A percentile compares a stretch with the other conserved stretches of the same genome.
Conservation (phyloP, 2,329 filamentous ascomycete species). For the Calonectria crousiana region DNA sequence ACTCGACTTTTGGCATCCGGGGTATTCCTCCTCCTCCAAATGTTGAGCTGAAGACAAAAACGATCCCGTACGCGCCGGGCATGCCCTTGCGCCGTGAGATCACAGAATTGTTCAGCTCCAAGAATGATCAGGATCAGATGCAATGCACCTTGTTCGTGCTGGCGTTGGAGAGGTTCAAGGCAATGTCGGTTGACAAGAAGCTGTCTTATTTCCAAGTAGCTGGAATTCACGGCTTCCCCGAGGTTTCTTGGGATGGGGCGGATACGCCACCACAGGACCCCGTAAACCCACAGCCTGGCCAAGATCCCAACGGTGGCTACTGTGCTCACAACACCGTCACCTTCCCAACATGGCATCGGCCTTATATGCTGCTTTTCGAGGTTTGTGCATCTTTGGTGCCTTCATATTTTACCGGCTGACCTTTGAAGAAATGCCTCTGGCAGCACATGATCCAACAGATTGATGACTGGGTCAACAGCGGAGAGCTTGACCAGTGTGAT, state of each 20-base stretch:
- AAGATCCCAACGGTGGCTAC: constrained; percentile 12
- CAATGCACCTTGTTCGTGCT: constrained; percentile 26
- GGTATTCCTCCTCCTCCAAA: background rate
- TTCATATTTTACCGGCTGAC: background rate
- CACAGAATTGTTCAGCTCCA: background rate
- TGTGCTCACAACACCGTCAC: constrained; percentile 29
- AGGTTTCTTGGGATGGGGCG: constrained; percentile 17
- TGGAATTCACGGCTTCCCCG: constrained; percentile 29
- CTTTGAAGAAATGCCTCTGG: constrained; percentile 23
- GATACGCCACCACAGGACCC: background rate
- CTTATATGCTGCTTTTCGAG: constrained; percentile 30
- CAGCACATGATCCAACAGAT: constrained; percentile 24
- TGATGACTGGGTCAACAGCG: background rate
- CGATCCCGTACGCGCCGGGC: background rate
- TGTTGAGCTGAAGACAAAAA: background rate
- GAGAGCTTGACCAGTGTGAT: background rate
- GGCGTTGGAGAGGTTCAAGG: constrained; percentile 21
- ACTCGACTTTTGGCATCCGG: background rate
- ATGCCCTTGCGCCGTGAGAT: constrained; percentile 10
- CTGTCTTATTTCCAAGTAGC: constrained; percentile 30
- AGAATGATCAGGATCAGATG: background rate
- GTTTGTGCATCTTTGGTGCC: background rate
- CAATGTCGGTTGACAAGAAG: constrained; percentile 14
- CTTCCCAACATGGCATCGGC: constrained; percentile 30
- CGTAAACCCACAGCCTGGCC: too few relatives aligned